These are phyloP conservation scores for Viscum album DNA, from an alignment of 177 flowering plant species.

Conservation along the genomic window DNA sequence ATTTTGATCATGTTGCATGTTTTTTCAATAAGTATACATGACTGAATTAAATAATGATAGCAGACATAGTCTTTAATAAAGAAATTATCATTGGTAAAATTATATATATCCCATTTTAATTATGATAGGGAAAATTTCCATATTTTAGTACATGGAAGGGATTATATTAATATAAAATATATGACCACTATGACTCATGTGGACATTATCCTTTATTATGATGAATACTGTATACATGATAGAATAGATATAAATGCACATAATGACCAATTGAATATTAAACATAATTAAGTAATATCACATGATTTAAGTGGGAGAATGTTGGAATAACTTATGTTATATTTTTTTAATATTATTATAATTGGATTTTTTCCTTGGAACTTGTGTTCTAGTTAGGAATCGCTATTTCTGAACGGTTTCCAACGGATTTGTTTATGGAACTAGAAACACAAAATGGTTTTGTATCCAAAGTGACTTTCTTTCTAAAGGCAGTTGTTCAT, in stretches of 20 bases:
- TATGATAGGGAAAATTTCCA: background rate
- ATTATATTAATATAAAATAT: background rate
- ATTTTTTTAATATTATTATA: background rate
- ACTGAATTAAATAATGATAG: background rate
- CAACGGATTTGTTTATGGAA: too few relatives aligned
- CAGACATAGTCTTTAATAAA: background rate
- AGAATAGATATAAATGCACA: too few relatives aligned
- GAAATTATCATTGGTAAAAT: background rate
- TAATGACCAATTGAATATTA: too few relatives aligned
- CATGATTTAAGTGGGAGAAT: background rate
- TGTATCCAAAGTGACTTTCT: too few relatives aligned
- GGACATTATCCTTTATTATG: background rate
- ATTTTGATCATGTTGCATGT: background rate
- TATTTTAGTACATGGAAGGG: background rate
- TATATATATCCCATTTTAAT: background rate
- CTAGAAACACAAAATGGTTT: too few relatives aligned
- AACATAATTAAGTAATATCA: too few relatives aligned
- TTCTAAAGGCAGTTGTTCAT: too few relatives aligned
- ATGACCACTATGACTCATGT: background rate
- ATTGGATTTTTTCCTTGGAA: too few relatives aligned
- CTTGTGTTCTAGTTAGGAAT: too few relatives aligned
- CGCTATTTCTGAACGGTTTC: too few relatives aligned
- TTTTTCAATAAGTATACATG: background rate
- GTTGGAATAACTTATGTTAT: background rate
- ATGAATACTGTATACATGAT: too few relatives aligned